Evolutionary conservation across 2,329 filamentous ascomycete species (phyloP).

Genomic region (Leptoxyphium fumago): DNA sequence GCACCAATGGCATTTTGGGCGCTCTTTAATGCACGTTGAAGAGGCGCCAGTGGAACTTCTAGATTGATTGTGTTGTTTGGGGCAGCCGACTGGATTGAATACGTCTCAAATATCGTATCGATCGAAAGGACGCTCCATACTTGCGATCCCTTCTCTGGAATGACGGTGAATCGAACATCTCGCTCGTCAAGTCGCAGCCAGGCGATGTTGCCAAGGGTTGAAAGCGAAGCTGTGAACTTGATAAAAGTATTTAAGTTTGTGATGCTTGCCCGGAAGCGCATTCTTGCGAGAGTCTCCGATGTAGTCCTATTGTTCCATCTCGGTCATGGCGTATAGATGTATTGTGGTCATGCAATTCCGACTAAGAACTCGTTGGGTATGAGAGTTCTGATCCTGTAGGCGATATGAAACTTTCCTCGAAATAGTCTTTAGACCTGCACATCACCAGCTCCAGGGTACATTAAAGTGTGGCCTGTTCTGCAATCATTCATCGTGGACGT

Average conservation of each 20-base stretch:
- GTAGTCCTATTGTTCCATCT: too few relatives aligned
- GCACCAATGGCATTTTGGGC: constrained; percentile 69
- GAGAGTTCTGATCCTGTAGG: too few relatives aligned
- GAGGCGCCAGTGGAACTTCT: constrained; percentile 74
- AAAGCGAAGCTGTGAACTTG: constrained; percentile 47
- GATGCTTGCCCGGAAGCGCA: constrained; percentile 15
- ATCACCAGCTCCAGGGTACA: too few relatives aligned
- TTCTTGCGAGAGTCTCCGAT: constrained; percentile 21
- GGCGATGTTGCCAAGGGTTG: constrained; percentile 62
- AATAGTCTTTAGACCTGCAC: too few relatives aligned
- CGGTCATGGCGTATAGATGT: too few relatives aligned
- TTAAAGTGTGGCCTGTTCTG: too few relatives aligned
- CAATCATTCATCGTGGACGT: too few relatives aligned
- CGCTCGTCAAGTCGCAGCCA: constrained; percentile 85
- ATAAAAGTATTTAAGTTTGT: constrained; percentile 24
- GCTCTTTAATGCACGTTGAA: constrained; percentile 84
- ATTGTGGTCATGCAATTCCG: too few relatives aligned
- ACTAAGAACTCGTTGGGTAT: too few relatives aligned
- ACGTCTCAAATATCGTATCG: constrained; percentile 76
- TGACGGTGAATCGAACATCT: constrained; percentile 83
- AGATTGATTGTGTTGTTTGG: constrained; percentile 84
- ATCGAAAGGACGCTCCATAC: constrained; percentile 49
- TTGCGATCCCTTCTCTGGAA: constrained; percentile 86
- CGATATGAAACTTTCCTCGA: too few relatives aligned
- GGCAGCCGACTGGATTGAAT: constrained; percentile 74